Evolutionary conservation across 2,329 filamentous ascomycete species (phyloP).

Genomic region (Chaetothyriales sp.): DNA sequence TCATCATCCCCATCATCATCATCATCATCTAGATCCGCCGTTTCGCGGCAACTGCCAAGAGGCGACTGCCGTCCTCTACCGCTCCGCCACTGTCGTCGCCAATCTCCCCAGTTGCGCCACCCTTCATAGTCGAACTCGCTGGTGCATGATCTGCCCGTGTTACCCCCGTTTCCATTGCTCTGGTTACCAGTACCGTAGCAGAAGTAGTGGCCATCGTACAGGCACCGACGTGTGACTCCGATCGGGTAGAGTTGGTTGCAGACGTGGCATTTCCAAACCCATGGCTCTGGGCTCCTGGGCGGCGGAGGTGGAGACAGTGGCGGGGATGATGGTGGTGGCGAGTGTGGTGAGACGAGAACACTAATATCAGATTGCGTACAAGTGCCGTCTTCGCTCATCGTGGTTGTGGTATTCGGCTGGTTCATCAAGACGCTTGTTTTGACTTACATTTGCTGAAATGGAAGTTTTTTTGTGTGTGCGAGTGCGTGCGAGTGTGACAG

Average conservation of each 20-base stretch:
- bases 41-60: not conserved
- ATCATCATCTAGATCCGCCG: no score
- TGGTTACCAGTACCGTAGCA: constrained; percentile 36
- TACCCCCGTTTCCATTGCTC: not conserved
- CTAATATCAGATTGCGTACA: not conserved
- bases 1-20: not conserved
- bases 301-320: constrained; percentile 6
- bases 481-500: no score
- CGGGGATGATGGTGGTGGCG: no score
- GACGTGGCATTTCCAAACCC: constrained; percentile 41
- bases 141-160: constrained; percentile 24
- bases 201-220: constrained; percentile 40
- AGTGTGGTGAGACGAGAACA: not conserved
- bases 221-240: constrained; percentile 36
- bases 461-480: no score
- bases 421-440: not conserved
- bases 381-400: not conserved
- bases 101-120: constrained; percentile 34
- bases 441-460: not conserved
- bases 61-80: not conserved
- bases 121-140: constrained; percentile 39
- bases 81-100: constrained; percentile 20
- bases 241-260: constrained; percentile 35
- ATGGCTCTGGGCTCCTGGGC: constrained; percentile 17
- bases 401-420: not conserved